Evolutionary conservation across 805 yeast species (phyloP).

Genomic region (Ogataea nitratoaversa): DNA sequence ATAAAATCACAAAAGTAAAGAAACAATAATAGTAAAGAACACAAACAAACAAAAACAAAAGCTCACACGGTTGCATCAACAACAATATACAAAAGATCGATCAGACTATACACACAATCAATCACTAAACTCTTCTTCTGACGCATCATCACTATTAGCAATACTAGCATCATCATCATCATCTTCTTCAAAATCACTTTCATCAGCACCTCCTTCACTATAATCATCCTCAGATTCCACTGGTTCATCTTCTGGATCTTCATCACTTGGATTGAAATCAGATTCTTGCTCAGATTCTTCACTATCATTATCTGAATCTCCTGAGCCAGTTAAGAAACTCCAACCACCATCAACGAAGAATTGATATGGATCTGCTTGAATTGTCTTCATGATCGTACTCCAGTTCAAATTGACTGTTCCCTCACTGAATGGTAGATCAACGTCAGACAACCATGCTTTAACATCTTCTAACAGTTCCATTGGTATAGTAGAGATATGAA

Average conservation of each 20-base stretch:
- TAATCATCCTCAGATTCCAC: conserved; percentile 32
- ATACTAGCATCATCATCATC: conserved; percentile 22
- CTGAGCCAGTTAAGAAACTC: conserved; percentile 87
- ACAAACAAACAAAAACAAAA: background rate
- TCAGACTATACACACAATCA: conserved; percentile 6
- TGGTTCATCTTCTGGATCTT: conserved; percentile 54
- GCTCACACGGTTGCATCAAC: too few relatives aligned
- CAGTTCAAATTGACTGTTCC: conserved; percentile 96
- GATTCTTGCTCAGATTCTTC: conserved; percentile 66
- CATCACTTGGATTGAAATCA: conserved; percentile 61
- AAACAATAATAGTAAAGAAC: background rate
- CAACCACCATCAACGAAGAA: conserved; percentile 96
- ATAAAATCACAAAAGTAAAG: background rate
- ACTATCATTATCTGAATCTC: conserved; percentile 68
- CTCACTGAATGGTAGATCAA: conserved; percentile 90
- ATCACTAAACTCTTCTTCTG: conserved; percentile 31
- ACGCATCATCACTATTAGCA: conserved; percentile 27
- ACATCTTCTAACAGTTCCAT: conserved; percentile 88
- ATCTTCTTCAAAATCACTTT: conserved; percentile 20
- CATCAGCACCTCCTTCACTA: conserved; percentile 24
- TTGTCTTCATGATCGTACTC: conserved; percentile 92
- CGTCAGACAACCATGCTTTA: conserved; percentile 96
- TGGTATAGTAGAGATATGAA: conserved; percentile 92
- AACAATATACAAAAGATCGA: too few relatives aligned
- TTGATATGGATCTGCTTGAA: conserved; percentile 87